Evolutionary conservation across 2,329 filamentous ascomycete genomes (phyloP), one percentile per base, ranked within the genome.

Genomic region (Paraphoma chrysanthemicola): DNA sequence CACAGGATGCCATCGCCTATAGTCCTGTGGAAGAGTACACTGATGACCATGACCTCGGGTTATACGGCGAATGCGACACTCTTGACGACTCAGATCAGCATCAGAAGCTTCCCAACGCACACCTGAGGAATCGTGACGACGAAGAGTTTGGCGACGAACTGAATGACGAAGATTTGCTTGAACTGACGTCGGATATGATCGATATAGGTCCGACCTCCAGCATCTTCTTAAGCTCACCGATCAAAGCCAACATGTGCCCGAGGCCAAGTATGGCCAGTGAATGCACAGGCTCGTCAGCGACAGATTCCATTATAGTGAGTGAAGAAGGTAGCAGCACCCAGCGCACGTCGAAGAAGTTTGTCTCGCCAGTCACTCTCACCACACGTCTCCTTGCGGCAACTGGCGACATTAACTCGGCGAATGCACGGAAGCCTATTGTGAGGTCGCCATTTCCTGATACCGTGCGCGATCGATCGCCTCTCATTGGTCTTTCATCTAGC

Each of bases 391-490:
- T 66, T 17, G 55, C 60, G 8, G 48, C 54, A 30, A 62, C 51
- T 23, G 47, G 48, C 28, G 42, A 50, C 23, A 14, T 28, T 12
- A 17, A 44, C 11, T 29, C 41, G 36, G 30, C 41, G 7, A 48
- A 64, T 2, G 46, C 54, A 42, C 60, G 54, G 2, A 75, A 74
- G 31, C 81, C 82, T 0, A 85, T 87, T 54, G 77, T 79, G 6
- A 80, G 86, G 23, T 75, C 80, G 0, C 69, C 79, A 0, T 88
- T 88, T 59, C 86, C 85, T 7, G 43, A 57, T 4, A 74, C 77
- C 16, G 74, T 85, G 16, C 76, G 75, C 2, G 83, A 86, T 64
- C 79, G 83, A 33, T 86, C 85, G 18, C 80, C 80, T 2, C 77
- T 89, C 5, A 75, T 82, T 12, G 85, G 86, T 8, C 64, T 86